Percentiles rank a stretch among this genome's conserved stretches.
Conservation (phyloP, 257 asterid species). For the Scutellaria baicalensis region DNA sequence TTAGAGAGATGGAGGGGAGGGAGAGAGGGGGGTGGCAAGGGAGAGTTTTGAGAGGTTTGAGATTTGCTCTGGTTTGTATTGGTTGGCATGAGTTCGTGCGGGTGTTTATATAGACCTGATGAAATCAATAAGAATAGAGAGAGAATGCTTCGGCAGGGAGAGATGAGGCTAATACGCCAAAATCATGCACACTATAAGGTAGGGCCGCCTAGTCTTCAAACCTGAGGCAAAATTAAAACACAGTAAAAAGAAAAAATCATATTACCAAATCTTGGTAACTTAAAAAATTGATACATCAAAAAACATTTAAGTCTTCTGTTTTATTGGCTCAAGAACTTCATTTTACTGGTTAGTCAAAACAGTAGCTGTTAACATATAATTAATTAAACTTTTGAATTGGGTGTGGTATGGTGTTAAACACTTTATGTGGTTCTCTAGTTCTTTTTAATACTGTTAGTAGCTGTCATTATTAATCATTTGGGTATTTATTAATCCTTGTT, state of each 20-base stretch:
- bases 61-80: conserved; percentile 46
- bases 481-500: conserved; percentile 18
- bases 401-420: conserved; percentile 11
- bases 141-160: conserved; percentile 13
- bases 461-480: conserved; percentile 35
- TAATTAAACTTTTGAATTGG: conserved; percentile 13
- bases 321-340: background rate
- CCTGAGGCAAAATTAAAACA: conserved; percentile 24
- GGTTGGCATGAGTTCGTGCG: conserved; percentile 68
- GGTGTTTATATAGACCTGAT: conserved; percentile 60
- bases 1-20: conserved; percentile 15
- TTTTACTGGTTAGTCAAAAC: conserved; percentile 9
- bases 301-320: conserved; percentile 9
- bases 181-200: conserved; percentile 39
- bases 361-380: background rate
- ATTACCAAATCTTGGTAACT: background rate
- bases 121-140: conserved; percentile 22
- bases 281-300: background rate
- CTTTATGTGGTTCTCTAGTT: conserved; percentile 5
- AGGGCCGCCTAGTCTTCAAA: conserved; percentile 23
- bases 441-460: conserved; percentile 8
- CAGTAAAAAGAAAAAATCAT: background rate
- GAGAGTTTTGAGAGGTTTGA: conserved; percentile 40
- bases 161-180: conserved; percentile 51
- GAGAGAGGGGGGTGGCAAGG: conserved; percentile 15